Evolutionary conservation across 2,329 filamentous ascomycete genomes (phyloP).

Genomic region (Emmonsia crescens): DNA sequence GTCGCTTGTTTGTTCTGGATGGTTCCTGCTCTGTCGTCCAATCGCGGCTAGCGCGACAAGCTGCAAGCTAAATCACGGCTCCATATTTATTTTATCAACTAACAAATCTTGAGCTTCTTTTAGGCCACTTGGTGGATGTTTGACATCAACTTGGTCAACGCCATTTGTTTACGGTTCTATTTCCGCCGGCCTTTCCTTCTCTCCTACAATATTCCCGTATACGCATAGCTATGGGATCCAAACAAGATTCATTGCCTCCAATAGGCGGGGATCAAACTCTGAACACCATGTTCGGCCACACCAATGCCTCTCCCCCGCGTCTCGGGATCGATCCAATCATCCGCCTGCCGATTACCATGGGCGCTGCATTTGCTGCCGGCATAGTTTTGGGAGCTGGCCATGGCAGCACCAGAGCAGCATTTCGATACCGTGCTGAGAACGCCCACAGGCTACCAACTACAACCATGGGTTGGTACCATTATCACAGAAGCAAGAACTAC

Average conservation of each 20-base stretch:
- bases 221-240: conserved; percentile 12
- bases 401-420: conserved; percentile 60
- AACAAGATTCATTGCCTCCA: neutral
- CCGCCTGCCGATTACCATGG: conserved; percentile 55
- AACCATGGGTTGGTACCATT: conserved; percentile 89
- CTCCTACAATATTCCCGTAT: too few relatives aligned
- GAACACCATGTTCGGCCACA: conserved; percentile 23
- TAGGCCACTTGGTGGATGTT: neutral
- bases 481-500: conserved; percentile 97
- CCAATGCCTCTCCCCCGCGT: conserved; percentile 29
- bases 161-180: neutral
- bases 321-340: conserved; percentile 53
- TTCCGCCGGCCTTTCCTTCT: neutral
- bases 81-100: neutral
- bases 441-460: conserved; percentile 81
- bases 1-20: neutral
- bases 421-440: conserved; percentile 90
- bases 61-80: neutral
- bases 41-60: neutral
- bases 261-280: neutral
- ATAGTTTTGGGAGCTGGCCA: conserved; percentile 59
- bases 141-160: neutral
- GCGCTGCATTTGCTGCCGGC: conserved; percentile 57
- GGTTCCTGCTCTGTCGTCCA: neutral
- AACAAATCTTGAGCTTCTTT: neutral